These are phyloP conservation scores for Leavenworthia alabamica DNA, from an alignment of 345 rosid genomes.

Conservation along the genomic window DNA sequence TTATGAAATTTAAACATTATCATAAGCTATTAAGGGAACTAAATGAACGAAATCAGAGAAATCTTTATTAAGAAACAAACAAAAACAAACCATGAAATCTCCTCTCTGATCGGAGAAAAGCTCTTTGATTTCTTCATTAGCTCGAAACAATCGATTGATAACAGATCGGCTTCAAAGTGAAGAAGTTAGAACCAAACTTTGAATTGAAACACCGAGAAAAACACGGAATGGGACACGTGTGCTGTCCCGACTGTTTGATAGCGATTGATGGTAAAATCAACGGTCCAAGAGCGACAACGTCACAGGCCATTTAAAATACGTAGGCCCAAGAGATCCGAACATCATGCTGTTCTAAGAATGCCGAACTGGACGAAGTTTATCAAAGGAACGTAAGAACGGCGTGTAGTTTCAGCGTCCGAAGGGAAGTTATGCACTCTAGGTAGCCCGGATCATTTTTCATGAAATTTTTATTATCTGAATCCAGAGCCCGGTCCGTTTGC, in stretches of 20 bases:
- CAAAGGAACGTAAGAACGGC: not conserved
- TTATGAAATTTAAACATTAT: not conserved
- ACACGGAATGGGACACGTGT: constrained; percentile 23
- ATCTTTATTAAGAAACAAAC: not conserved
- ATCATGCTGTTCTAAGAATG: not conserved
- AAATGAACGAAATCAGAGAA: not conserved
- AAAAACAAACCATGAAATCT: not conserved
- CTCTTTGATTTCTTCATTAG: not conserved
- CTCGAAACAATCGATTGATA: not conserved
- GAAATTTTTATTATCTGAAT: too few relatives aligned
- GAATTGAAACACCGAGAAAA: not conserved
- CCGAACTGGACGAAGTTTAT: constrained; percentile 1
- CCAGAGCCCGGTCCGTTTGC: too few relatives aligned
- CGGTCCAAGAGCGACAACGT: constrained; percentile 22
- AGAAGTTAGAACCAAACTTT: not conserved
- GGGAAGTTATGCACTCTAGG: too few relatives aligned
- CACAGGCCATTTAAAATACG: constrained; percentile 3
- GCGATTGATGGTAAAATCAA: constrained; percentile 27
- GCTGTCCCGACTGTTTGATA: constrained; percentile 1
- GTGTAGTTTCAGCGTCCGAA: not conserved
- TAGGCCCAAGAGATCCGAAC: not conserved
- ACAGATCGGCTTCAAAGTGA: not conserved
- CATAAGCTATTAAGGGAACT: not conserved
- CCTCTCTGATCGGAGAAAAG: not conserved
- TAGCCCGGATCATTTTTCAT: too few relatives aligned